Evolutionary conservation across 352 stramenopile genomes (phyloP).

Genomic region (Phytopythium vexans): DNA sequence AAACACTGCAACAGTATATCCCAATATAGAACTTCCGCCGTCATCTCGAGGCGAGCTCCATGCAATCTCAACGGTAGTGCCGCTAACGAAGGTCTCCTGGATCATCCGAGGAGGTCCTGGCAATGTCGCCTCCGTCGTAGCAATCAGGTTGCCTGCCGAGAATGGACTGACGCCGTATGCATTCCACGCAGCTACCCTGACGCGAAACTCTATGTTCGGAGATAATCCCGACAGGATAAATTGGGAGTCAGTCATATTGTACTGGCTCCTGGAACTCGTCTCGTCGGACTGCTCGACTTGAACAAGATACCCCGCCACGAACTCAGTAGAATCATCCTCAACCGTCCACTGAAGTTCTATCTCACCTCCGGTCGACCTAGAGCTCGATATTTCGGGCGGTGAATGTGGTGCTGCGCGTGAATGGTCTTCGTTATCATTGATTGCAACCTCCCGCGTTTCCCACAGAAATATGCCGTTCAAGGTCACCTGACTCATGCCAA

Average conservation of each 20-base stretch:
- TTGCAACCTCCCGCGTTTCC: conserved; percentile 23
- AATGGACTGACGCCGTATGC: conserved; percentile 37
- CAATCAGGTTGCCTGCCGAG: conserved; percentile 11
- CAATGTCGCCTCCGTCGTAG: conserved; percentile 27
- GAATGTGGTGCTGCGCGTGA: conserved; percentile 18
- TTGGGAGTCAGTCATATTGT: conserved; percentile 25
- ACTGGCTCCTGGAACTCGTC: conserved; percentile 26
- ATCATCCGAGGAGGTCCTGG: conserved; percentile 25
- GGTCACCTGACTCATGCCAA: conserved; percentile 25
- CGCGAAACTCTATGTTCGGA: conserved; percentile 22
- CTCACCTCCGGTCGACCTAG: conserved; percentile 38
- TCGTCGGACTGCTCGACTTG: conserved; percentile 13
- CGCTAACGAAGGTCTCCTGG: background rate
- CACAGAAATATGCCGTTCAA: conserved; percentile 6
- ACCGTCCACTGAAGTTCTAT: conserved; percentile 34
- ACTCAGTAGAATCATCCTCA: background rate
- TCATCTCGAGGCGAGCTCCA: conserved; percentile 36
- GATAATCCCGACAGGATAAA: conserved; percentile 43
- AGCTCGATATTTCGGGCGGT: conserved; percentile 5
- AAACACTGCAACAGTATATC: conserved; percentile 8
- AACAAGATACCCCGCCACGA: conserved; percentile 32
- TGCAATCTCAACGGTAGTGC: conserved; percentile 19
- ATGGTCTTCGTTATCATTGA: conserved; percentile 49
- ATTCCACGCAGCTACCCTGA: conserved; percentile 52
- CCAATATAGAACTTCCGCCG: conserved; percentile 27